Percentiles rank a stretch among this genome's conserved stretches.
These are phyloP conservation scores for Nigrograna mackinnonii DNA, from an alignment of 2,329 filamentous ascomycete genomes.

Conservation along the genomic window DNA sequence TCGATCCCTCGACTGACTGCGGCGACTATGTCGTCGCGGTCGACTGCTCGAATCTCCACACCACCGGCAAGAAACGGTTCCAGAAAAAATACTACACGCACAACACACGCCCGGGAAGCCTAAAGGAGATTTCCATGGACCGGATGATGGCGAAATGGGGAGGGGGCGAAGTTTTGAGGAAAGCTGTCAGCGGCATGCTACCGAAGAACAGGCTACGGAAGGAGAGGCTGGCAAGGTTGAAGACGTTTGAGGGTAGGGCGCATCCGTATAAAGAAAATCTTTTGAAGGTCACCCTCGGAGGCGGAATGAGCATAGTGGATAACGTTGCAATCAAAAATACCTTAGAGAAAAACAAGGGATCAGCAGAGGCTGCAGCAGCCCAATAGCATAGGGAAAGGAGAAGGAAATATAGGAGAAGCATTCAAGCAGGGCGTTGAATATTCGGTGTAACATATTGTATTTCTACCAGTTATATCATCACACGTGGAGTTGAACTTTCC, in stretches of 20 bases:
- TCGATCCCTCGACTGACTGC: conserved; percentile 95
- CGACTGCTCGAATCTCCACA: conserved; percentile 82
- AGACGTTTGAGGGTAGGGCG: conserved; percentile 90
- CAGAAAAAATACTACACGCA: conserved; percentile 97
- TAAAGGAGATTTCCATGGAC: conserved; percentile 93
- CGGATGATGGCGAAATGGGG: conserved; percentile 92
- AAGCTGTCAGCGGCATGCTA: conserved; percentile 95
- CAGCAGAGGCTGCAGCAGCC: conserved; percentile 14
- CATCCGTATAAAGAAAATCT: conserved; percentile 94
- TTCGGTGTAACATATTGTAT: no score
- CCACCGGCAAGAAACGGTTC: conserved; percentile 87
- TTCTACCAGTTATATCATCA: no score
- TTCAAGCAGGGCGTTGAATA: no score
- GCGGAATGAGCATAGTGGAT: conserved; percentile 35
- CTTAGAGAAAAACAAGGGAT: conserved; percentile 32
- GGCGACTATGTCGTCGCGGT: conserved; percentile 98
- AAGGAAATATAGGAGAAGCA: neutral
- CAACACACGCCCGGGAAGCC: conserved; percentile 83
- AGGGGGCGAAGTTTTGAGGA: conserved; percentile 85
- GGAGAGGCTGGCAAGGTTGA: conserved; percentile 82
- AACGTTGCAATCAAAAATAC: conserved; percentile 43
- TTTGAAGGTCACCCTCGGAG: conserved; percentile 63
- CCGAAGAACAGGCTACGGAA: conserved; percentile 94
- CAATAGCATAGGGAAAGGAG: conserved; percentile 15
- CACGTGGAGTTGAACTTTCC: no score